Percentiles rank a stretch among this genome's conserved stretches.
phyloP scores from a whole-genome alignment of 495 filamentous ascomycete species.

The Aspergillus diversus region DNA sequence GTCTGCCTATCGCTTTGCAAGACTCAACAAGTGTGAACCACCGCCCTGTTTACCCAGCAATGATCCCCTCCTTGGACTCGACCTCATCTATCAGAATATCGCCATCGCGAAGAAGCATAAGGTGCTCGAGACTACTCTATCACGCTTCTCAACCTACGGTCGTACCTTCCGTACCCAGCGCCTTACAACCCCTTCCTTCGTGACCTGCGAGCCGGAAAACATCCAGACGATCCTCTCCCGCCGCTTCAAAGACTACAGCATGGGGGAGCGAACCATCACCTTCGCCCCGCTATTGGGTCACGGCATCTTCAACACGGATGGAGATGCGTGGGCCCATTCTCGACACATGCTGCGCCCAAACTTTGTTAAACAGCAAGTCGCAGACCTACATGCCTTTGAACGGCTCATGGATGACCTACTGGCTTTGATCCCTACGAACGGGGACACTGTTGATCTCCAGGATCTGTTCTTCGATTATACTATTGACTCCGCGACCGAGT shows the following conservation, averaged over 20 bases:
- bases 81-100: constrained; percentile 18
- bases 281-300: constrained; percentile 51
- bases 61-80: constrained; percentile 22
- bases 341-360: constrained; percentile 50
- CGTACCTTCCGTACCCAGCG: constrained; percentile 23
- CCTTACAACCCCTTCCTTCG: constrained; percentile 18
- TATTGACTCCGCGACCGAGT: constrained; percentile 63
- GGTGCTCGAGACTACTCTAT: constrained; percentile 17
- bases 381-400: constrained; percentile 48
- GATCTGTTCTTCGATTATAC: constrained; percentile 56
- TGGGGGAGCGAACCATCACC: constrained; percentile 36
- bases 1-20: constrained; percentile 22
- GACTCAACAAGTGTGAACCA: constrained; percentile 23
- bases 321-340: constrained; percentile 58
- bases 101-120: constrained; percentile 16
- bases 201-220: constrained; percentile 38
- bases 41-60: constrained; percentile 2
- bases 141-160: constrained; percentile 20
- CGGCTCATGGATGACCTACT: constrained; percentile 55
- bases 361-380: constrained; percentile 40
- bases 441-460: constrained; percentile 55
- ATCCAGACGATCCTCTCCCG: constrained; percentile 63
- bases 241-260: constrained; percentile 65
- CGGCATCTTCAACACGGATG: constrained; percentile 69
- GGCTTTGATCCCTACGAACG: constrained; percentile 32